These are phyloP conservation scores for Triadica sebifera DNA, from an alignment of 345 rosid species.

Conservation along the genomic window DNA sequence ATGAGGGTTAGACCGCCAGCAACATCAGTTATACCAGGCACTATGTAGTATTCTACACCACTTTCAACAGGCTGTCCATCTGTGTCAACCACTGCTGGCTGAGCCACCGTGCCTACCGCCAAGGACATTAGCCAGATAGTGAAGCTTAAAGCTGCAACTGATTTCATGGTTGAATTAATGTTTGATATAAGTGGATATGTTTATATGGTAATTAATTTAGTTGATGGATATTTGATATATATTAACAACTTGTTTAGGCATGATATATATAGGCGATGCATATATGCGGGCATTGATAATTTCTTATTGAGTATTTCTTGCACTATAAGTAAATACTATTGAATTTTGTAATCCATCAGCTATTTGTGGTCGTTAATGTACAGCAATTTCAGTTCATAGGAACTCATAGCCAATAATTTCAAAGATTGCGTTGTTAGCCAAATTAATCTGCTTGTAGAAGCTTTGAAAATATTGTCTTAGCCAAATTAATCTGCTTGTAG, in stretches of 20 bases:
- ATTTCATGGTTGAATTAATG: background rate
- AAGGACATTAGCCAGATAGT: slow-evolving; percentile 13
- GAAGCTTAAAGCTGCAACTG: background rate
- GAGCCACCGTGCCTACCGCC: slow-evolving; percentile 10
- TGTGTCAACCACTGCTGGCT: slow-evolving; percentile 26
- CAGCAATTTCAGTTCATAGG: background rate
- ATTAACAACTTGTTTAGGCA: no score
- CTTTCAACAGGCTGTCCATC: slow-evolving; percentile 17
- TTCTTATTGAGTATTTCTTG: background rate
- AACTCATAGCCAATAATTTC: background rate
- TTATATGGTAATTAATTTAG: background rate
- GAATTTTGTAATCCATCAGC: background rate
- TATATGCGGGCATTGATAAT: background rate
- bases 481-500: no score
- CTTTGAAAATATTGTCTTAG: no score
- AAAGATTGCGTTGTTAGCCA: no score
- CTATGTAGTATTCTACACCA: slow-evolving; percentile 22
- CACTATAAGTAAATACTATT: background rate
- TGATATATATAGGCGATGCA: background rate
- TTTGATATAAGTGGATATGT: background rate
- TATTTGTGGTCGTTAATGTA: background rate
- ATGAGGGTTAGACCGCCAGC: slow-evolving; percentile 25
- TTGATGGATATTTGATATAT: background rate
- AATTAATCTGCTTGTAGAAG: no score
- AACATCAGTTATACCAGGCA: slow-evolving; percentile 12